Evolutionary conservation across 2,329 filamentous ascomycete genomes (phyloP), one percentile per base, ranked within the genome.

Genomic region (Stemphylium vesicarium): DNA sequence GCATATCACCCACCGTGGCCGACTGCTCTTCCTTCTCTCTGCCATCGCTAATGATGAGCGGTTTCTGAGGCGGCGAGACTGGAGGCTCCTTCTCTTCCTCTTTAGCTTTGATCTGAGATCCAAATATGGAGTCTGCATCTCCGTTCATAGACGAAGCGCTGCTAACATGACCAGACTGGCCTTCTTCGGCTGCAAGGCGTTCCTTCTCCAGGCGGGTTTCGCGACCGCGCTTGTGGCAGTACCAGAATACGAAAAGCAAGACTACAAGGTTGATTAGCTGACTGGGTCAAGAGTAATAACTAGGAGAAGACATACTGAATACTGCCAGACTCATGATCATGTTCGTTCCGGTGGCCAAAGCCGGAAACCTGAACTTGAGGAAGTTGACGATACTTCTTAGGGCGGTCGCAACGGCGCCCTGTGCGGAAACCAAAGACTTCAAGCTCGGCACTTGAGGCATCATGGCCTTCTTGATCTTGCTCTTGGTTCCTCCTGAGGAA

Each of bases 181-280:
- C 56, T 8, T 72, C 73, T 67, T 74, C 63, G 41, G 69, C 61
- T 41, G 69, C 63, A 13, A 81, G 71, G 12, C 80, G 77, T 59
- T 85, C 84, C 45, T 80, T 85, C 70, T 89, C 88, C 11, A 98
- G 84, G 45, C 95, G 85, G 6, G 87, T 88, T 78, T 99, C 94
- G 39, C 87, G 87, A 35, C 95, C 95, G 49, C 95, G 90, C 80
- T 98, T 98, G 78, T 98, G 89, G 78, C 93, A 98, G 78, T 98
- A 99, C 93, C 94, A 99, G 67, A 98, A 88, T 39, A 96, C 91
- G 72, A 96, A 95, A 52, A 99, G 84, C 13, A 98, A 83, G 50
- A 98, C 91, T 76, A 46, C 1, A 32, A 32, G 5, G 8, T 7
- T 20, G 54, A 52, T 10, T 9, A 18, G 2, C 6, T 40, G n/a